phyloP scores from a whole-genome alignment of 805 yeast genomes.

The Scheffersomyces ergatensis region DNA sequence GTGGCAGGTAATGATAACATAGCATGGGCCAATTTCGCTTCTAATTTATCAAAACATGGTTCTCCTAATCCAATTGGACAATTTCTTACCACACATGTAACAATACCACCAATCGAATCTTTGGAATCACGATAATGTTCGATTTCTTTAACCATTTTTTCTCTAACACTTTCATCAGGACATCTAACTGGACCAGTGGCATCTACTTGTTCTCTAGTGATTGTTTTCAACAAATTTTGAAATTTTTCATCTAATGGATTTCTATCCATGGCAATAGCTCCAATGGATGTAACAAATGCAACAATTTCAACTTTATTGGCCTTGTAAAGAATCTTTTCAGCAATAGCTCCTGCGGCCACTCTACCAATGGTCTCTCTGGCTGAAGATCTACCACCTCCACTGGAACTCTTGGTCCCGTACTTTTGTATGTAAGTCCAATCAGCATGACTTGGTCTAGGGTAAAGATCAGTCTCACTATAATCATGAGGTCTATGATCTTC shows the following conservation, averaged over 20 bases:
- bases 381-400: conserved; percentile 96
- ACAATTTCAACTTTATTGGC: conserved; percentile 88
- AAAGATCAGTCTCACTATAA: conserved; percentile 90
- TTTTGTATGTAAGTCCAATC: conserved; percentile 90
- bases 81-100: conserved; percentile 94
- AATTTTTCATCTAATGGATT: conserved; percentile 65
- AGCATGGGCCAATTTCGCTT: conserved; percentile 94
- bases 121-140: conserved; percentile 81
- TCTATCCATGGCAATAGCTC: conserved; percentile 74
- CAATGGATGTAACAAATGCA: conserved; percentile 95
- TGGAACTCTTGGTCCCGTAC: conserved; percentile 89
- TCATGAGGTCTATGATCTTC: conserved; percentile 98
- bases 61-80: conserved; percentile 96
- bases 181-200: conserved; percentile 89
- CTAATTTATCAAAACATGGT: conserved; percentile 95
- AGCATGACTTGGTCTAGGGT: conserved; percentile 98
- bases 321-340: conserved; percentile 81
- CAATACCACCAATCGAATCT: conserved; percentile 97
- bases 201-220: conserved; percentile 88
- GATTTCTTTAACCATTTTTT: conserved; percentile 79
- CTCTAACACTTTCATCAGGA: conserved; percentile 73
- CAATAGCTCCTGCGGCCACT: conserved; percentile 98
- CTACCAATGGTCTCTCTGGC: conserved; percentile 99
- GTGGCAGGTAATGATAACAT: conserved; percentile 98
- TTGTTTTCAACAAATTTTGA: conserved; percentile 62